Evolutionary conservation across 164 flowering plant genomes (phyloP).

Genomic region (Protea cynaroides): DNA sequence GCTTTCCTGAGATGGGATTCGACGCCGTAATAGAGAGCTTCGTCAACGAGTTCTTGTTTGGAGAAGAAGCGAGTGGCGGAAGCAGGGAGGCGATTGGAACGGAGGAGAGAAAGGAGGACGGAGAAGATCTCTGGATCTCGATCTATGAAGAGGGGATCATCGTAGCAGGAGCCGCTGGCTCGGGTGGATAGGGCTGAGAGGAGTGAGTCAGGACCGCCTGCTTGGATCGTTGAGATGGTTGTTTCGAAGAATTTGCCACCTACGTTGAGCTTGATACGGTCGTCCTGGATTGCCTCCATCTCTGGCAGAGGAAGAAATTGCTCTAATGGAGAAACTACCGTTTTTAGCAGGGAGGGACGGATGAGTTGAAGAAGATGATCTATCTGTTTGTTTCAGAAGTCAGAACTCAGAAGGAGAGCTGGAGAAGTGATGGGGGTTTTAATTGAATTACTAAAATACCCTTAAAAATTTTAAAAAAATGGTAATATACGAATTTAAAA

Average conservation of each 20-base stretch:
- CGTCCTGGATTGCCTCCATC: background rate
- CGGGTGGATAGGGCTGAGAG: slow-evolving; percentile 51
- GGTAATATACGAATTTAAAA: too few relatives aligned
- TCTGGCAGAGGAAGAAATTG: too few relatives aligned
- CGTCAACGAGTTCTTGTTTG: slow-evolving; percentile 71
- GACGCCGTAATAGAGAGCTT: slow-evolving; percentile 77
- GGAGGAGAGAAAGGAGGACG: slow-evolving; percentile 79
- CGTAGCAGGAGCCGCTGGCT: slow-evolving; percentile 4
- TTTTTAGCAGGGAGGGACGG: too few relatives aligned
- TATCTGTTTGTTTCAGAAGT: too few relatives aligned
- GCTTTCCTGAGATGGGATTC: slow-evolving; percentile 61
- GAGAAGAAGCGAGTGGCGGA: slow-evolving; percentile 56
- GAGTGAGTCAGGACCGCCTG: slow-evolving; percentile 79
- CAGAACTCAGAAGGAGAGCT: too few relatives aligned
- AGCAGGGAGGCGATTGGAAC: slow-evolving; percentile 55
- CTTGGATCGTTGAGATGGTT: slow-evolving; percentile 51
- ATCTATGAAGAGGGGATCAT: slow-evolving; percentile 71
- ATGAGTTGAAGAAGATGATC: too few relatives aligned
- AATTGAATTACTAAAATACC: too few relatives aligned
- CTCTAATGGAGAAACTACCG: too few relatives aligned
- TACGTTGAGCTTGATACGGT: slow-evolving; percentile 76
- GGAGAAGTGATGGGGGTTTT: too few relatives aligned
- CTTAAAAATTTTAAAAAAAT: too few relatives aligned
- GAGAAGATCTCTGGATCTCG: slow-evolving; percentile 93
- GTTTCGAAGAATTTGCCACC: slow-evolving; percentile 93